Conservation (phyloP, 192 early-diverging fungal species). For the Dimargaris verticillata region DNA sequence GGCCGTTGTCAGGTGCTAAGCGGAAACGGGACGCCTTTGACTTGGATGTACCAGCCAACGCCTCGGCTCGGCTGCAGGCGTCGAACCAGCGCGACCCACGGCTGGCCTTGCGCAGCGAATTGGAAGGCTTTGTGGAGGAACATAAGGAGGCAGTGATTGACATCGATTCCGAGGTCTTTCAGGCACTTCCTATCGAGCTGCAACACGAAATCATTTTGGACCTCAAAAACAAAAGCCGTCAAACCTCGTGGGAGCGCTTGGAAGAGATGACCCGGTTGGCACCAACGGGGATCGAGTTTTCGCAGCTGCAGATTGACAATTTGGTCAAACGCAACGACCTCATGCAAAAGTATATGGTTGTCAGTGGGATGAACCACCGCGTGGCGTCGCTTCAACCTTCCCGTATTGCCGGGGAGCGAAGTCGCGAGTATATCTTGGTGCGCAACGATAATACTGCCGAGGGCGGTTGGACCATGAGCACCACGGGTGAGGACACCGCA, state of each 20-base stretch:
- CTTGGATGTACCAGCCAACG: slow-evolving; percentile 17
- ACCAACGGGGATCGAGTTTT: slow-evolving; percentile 73
- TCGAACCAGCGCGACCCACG: slow-evolving; percentile 22
- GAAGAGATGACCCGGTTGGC: slow-evolving; percentile 52
- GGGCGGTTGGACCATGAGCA: slow-evolving; percentile 50
- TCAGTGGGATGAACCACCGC: slow-evolving; percentile 23
- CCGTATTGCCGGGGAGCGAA: slow-evolving; percentile 68
- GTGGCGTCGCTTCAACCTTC: slow-evolving; percentile 18
- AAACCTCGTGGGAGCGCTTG: slow-evolving; percentile 54
- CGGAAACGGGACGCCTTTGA: slow-evolving; percentile 34
- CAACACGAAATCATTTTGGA: slow-evolving; percentile 93
- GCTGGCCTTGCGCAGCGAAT: slow-evolving; percentile 26
- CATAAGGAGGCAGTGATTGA: slow-evolving; percentile 36
- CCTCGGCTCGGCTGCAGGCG: slow-evolving; percentile 17
- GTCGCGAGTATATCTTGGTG: slow-evolving; percentile 64
- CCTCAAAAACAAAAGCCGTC: slow-evolving; percentile 61
- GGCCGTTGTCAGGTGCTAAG: slow-evolving; percentile 15
- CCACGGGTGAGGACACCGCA: slow-evolving; percentile 9
- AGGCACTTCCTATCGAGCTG: slow-evolving; percentile 52
- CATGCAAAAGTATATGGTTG: slow-evolving; percentile 56
- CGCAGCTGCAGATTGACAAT: slow-evolving; percentile 70
- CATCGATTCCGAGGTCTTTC: slow-evolving; percentile 64
- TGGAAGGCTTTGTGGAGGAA: slow-evolving; percentile 24
- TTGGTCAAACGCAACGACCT: slow-evolving; percentile 69
- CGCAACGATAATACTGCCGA: slow-evolving; percentile 52